These are phyloP conservation scores for Agrocybe praecox DNA, from an alignment of 768 basidiomycete species.

Conservation along the genomic window DNA sequence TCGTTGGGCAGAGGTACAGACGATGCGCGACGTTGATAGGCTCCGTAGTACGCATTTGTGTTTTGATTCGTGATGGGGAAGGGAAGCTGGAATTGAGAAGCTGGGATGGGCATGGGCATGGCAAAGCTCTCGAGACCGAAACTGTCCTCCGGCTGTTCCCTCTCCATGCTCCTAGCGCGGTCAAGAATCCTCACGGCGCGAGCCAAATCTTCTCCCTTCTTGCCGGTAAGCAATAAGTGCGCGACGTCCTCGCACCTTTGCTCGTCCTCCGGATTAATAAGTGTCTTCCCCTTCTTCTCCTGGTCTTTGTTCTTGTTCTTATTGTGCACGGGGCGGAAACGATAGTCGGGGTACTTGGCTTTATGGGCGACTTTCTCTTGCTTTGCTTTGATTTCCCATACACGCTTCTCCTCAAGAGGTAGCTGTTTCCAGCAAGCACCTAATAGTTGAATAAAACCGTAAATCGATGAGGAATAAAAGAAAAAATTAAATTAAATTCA, in stretches of 20 bases:
- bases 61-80: conserved; percentile 1
- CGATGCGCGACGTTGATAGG: conserved; percentile 54
- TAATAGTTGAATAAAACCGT: conserved; percentile 17
- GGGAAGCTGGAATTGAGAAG: neutral
- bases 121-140: neutral
- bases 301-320: conserved; percentile 36
- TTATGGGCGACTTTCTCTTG: conserved; percentile 76
- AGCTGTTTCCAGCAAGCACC: conserved; percentile 79
- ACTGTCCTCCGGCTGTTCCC: conserved; percentile 11
- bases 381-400: conserved; percentile 76
- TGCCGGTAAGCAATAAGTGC: conserved; percentile 63
- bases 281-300: conserved; percentile 29
- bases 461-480: neutral
- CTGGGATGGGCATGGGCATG: neutral
- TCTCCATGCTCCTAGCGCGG: conserved; percentile 23
- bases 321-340: conserved; percentile 57
- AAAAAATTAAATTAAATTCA: conserved; percentile 27
- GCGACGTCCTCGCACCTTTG: conserved; percentile 72
- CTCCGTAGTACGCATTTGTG: neutral
- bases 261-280: conserved; percentile 53
- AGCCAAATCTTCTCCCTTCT: conserved; percentile 70
- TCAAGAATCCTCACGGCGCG: conserved; percentile 61
- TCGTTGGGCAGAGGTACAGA: conserved; percentile 65
- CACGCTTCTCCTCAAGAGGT: conserved; percentile 69
- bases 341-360: conserved; percentile 66